Evolutionary conservation across 106 monocot species (phyloP).

Genomic region (Dactylorhiza incarnata): DNA sequence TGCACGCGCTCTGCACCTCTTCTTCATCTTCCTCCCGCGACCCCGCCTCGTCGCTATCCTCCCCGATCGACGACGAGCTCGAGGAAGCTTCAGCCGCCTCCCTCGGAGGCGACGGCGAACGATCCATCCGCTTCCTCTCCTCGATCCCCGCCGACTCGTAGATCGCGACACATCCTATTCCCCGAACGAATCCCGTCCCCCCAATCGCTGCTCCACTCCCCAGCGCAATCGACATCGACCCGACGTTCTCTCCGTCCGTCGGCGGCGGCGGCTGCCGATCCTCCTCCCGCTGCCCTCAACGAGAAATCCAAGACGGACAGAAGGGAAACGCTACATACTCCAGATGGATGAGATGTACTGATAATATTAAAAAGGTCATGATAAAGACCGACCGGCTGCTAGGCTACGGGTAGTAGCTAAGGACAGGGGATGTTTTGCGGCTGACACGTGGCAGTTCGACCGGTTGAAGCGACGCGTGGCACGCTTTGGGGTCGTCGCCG

Average conservation of each 20-base stretch:
- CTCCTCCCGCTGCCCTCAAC: background rate
- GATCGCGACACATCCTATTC: slow-evolving; percentile 7
- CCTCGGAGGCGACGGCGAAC: slow-evolving; percentile 1
- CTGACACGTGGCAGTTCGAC: background rate
- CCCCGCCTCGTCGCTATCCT: slow-evolving; percentile 11
- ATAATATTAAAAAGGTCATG: background rate
- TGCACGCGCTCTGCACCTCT: slow-evolving; percentile 17
- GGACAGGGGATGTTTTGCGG: background rate
- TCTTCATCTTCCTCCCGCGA: background rate
- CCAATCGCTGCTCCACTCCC: slow-evolving; percentile 1
- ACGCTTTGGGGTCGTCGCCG: background rate
- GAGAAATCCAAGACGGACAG: background rate
- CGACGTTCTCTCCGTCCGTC: background rate
- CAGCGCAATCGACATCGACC: slow-evolving; percentile 17
- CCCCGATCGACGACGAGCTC: slow-evolving; percentile 16
- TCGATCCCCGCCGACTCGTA: background rate
- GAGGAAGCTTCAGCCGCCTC: slow-evolving; percentile 3
- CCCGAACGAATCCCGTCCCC: background rate
- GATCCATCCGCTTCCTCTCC: slow-evolving; percentile 4
- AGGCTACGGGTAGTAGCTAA: background rate
- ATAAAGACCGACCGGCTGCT: background rate
- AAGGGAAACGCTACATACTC: background rate
- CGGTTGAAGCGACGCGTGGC: background rate
- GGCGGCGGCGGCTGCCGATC: background rate
- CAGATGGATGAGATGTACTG: background rate